A percentile compares a stretch with the other conserved stretches of the same genome.
phyloP scores from a whole-genome alignment of 2,329 filamentous ascomycete genomes.

The Nannizziopsis arthrosporioides region DNA sequence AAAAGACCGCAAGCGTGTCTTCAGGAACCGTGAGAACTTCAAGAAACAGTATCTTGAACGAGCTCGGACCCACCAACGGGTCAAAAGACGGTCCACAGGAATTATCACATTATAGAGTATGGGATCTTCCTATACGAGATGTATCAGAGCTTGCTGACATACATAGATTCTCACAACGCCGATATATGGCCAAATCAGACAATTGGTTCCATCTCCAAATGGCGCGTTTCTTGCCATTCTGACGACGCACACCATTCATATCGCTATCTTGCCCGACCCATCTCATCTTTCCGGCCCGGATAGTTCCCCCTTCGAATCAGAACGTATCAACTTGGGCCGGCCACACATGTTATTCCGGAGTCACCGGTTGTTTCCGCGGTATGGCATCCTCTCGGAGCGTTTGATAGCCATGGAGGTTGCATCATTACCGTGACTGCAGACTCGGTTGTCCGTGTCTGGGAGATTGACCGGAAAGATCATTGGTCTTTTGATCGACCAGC shows the following conservation, averaged over 20 bases:
- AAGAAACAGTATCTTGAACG: not conserved
- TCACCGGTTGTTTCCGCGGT: conserved; percentile 67
- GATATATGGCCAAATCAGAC: conserved; percentile 69
- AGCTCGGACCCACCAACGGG: not conserved
- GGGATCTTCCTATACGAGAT: conserved; percentile 15
- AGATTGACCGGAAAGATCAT: conserved; percentile 68
- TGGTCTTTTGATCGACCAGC: conserved; percentile 79
- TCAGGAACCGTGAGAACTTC: not conserved
- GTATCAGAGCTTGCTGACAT: conserved; percentile 11
- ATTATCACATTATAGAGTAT: conserved; percentile 36
- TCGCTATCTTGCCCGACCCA: conserved; percentile 72
- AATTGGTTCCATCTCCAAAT: conserved; percentile 73
- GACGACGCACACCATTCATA: conserved; percentile 76
- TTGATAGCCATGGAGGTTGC: conserved; percentile 53
- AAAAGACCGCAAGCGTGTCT: not conserved
- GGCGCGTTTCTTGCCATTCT: conserved; percentile 72
- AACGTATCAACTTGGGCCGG: conserved; percentile 83
- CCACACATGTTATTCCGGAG: conserved; percentile 78
- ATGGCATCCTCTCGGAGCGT: conserved; percentile 83
- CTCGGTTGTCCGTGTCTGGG: conserved; percentile 81
- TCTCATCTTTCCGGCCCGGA: conserved; percentile 63
- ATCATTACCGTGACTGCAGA: conserved; percentile 82
- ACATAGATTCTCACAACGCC: conserved; percentile 61
- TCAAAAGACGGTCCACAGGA: not conserved
- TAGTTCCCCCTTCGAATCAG: conserved; percentile 62